Percentiles rank a stretch among this genome's conserved stretches.
phyloP scores from a whole-genome alignment of 805 yeast species.

The Ogataea kodamae region DNA sequence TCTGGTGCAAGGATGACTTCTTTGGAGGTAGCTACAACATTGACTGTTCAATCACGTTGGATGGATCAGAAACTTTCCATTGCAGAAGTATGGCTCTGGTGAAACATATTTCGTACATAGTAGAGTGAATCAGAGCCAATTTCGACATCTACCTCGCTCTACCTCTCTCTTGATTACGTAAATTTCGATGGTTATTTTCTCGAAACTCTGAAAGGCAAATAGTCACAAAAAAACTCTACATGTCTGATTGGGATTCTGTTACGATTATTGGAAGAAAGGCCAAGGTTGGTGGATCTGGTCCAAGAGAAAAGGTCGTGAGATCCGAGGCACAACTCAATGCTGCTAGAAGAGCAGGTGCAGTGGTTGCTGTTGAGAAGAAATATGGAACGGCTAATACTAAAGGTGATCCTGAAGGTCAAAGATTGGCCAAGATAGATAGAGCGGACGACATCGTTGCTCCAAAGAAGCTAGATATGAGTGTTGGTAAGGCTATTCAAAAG shows the following conservation, averaged over 20 bases:
- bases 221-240: constrained; percentile 7
- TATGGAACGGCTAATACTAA: constrained; percentile 64
- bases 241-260: constrained; percentile 86
- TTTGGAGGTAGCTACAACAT: too few species aligned
- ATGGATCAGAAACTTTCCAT: too few species aligned
- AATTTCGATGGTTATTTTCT: constrained; percentile 5
- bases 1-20: constrained; percentile 1
- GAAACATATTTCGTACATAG: too few species aligned
- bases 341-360: constrained; percentile 89
- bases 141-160: too few species aligned
- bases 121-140: too few species aligned
- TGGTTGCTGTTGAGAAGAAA: constrained; percentile 90
- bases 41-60: too few species aligned
- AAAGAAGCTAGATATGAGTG: constrained; percentile 76
- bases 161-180: constrained; percentile 4
- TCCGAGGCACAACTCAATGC: constrained; percentile 78
- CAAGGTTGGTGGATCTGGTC: constrained; percentile 77
- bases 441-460: constrained; percentile 92
- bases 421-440: constrained; percentile 89
- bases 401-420: constrained; percentile 86
- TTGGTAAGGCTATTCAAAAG: constrained; percentile 82
- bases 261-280: constrained; percentile 88
- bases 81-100: too few species aligned
- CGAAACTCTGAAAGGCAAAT: constrained; percentile 11
- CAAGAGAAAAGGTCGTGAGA: constrained; percentile 80